Conservation (phyloP, 2,329 filamentous ascomycete genomes). For the Harringtonia aguacate region DNA sequence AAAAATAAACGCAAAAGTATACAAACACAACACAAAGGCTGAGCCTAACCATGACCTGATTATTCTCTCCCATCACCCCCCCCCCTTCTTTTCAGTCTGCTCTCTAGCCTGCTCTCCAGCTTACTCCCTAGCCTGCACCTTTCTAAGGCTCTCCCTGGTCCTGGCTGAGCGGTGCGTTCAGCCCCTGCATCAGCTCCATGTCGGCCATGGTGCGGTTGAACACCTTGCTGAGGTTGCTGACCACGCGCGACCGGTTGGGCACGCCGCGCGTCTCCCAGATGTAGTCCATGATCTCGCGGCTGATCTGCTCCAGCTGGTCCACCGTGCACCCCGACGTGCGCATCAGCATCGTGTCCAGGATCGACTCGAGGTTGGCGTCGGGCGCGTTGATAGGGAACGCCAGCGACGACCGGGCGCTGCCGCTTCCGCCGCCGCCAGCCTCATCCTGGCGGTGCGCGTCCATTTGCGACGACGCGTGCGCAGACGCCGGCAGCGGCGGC, state of each 20-base stretch:
- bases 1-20: too few relatives aligned
- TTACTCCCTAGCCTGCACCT: too few relatives aligned
- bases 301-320: conserved; percentile 91
- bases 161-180: conserved; percentile 32
- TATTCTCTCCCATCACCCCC: too few relatives aligned
- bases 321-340: conserved; percentile 70
- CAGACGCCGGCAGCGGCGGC: conserved; percentile 22
- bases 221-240: conserved; percentile 42
- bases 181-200: conserved; percentile 45
- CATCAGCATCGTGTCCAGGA: conserved; percentile 54
- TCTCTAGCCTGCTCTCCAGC: too few relatives aligned
- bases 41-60: too few relatives aligned
- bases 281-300: conserved; percentile 79
- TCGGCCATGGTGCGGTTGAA: conserved; percentile 69
- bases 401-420: conserved; percentile 29
- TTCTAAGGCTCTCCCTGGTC: too few relatives aligned
- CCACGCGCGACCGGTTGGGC: conserved; percentile 72
- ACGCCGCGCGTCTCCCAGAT: conserved; percentile 72
- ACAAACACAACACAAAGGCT: not conserved
- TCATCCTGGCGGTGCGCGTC: conserved; percentile 17
- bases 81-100: too few relatives aligned
- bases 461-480: conserved; percentile 28
- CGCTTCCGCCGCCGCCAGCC: conserved; percentile 18
- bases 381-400: conserved; percentile 33
- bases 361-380: conserved; percentile 38